Evolutionary conservation across 2,329 filamentous ascomycete species (phyloP), one percentile per base, ranked within the genome.

Genomic region (Myriosclerotinia curreyana): DNA sequence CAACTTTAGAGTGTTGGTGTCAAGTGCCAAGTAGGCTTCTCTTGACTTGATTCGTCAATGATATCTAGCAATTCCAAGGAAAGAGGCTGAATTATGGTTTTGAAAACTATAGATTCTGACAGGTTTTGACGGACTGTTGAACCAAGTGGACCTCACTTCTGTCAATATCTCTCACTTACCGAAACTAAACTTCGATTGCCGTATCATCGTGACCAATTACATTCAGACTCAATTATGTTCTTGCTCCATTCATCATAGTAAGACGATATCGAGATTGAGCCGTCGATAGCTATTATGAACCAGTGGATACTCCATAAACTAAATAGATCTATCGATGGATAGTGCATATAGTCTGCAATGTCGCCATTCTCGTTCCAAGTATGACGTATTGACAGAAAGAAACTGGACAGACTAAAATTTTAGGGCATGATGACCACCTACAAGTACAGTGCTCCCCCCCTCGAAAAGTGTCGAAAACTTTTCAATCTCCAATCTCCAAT

Each of bases 401-500:
- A 22, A 22, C 5, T 36, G 9, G 8, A 22, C 20, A 59, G 7
- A 7, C 55, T 49, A 59, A 48, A n/a, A 5, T 34, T 25, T 25
- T 36, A 22, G 20, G 11, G 6, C 28, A 22, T 8, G n/a, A 25
- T 8, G 3, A 1, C 8, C 17, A 15, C 22, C 5, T 9, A 36
- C 34, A 58, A 22, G 22, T 31, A 5, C 5, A 0, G 8, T 8
- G 7, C 8, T 17, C 20, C 12, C 3, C 42, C 40, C 3, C 1
- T n/a, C 12, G 2, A 3, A 12, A 28, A 11, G 0, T 6, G n/a
- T 42, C 0, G 8, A 31, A 12, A 2, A 3, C 12, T 44, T 9
- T 31, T n/a, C n/a, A n/a, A n/a, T n/a, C n/a, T n/a, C n/a, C 20
- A 17, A 17, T 31, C 14, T 8, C 22, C 46, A 25, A 12, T 17